Evolutionary conservation across 2,329 filamentous ascomycete species (phyloP).

Genomic region (Botrytis cinerea): DNA sequence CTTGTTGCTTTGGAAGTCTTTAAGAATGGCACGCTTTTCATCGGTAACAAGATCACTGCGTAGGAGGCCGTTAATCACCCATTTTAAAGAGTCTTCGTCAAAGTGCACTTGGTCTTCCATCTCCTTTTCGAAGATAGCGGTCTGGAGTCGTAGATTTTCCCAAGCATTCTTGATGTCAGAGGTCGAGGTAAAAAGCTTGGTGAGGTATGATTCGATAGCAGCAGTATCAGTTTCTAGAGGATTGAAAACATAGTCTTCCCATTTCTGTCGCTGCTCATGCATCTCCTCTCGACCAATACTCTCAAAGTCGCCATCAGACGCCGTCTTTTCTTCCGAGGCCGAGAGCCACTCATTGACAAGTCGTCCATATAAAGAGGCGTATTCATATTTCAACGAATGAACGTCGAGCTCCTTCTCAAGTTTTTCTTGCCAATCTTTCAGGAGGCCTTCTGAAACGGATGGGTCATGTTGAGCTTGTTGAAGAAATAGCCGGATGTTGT

Average conservation of each 20-base stretch:
- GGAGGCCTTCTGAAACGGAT: constrained; percentile 50
- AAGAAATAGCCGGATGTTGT: constrained; percentile 52
- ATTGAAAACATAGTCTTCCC: constrained; percentile 57
- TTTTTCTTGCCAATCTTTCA: constrained; percentile 50
- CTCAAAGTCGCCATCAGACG: constrained; percentile 44
- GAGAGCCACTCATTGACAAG: constrained; percentile 57
- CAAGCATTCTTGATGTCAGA: constrained; percentile 47
- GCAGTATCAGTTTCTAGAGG: constrained; percentile 47
- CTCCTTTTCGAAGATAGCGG: constrained; percentile 43
- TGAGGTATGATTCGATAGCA: constrained; percentile 52
- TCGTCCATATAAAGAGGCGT: constrained; percentile 56
- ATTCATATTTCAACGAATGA: constrained; percentile 53
- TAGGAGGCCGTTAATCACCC: constrained; percentile 51
- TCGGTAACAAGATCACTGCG: constrained; percentile 53
- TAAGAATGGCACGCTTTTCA: constrained; percentile 51
- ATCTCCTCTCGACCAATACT: constrained; percentile 54
- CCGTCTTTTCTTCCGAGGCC: constrained; percentile 41
- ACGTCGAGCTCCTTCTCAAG: constrained; percentile 50
- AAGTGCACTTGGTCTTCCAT: constrained; percentile 42
- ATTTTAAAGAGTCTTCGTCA: constrained; percentile 45
- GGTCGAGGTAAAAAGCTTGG: constrained; percentile 49
- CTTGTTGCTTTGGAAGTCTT: constrained; percentile 51
- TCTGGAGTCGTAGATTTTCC: constrained; percentile 44
- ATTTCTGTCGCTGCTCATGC: constrained; percentile 53
- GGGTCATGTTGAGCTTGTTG: constrained; percentile 54